A percentile compares a stretch with the other conserved stretches of the same genome.
Conservation (phyloP, 768 basidiomycete species). For the Megacollybia marginata region DNA sequence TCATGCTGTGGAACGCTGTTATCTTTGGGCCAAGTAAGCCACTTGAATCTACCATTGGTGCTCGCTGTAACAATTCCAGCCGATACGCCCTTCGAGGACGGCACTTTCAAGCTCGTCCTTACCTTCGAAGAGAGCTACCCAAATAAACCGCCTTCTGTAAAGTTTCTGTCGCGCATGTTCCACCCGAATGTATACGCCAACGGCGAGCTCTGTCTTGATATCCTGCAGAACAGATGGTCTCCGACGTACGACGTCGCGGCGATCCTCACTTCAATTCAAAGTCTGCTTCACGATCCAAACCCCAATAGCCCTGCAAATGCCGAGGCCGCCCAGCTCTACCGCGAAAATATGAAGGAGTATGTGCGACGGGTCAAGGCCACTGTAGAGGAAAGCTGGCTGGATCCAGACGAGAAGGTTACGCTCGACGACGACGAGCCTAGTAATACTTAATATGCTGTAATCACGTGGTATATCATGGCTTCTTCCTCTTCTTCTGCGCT, state of each 20-base stretch:
- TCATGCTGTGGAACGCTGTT: constrained; percentile 99
- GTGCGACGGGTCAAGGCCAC: constrained; percentile 87
- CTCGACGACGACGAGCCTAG: constrained; percentile 12
- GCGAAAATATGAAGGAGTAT: constrained; percentile 99
- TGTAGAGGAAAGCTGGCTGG: constrained; percentile 93
- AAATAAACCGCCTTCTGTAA: constrained; percentile 96
- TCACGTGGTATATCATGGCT: not conserved
- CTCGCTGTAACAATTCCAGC: constrained; percentile 35
- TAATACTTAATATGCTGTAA: too few relatives aligned
- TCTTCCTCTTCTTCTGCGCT: constrained; percentile 45
- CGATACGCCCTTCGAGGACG: constrained; percentile 98
- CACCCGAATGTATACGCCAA: constrained; percentile 99
- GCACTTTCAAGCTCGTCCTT: constrained; percentile 93
- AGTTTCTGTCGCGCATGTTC: constrained; percentile 97
- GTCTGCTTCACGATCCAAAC: constrained; percentile 94
- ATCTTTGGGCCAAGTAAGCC: constrained; percentile 93
- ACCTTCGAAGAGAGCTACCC: constrained; percentile 98
- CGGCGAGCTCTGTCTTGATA: constrained; percentile 96
- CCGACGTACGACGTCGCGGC: constrained; percentile 99
- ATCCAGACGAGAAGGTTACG: constrained; percentile 61
- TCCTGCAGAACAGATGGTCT: constrained; percentile 97
- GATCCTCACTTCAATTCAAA: constrained; percentile 94
- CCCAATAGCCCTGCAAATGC: constrained; percentile 98
- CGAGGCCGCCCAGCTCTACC: constrained; percentile 92
- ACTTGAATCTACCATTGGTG: not conserved